Percentiles rank a stretch among this genome's conserved stretches.
Evolutionary conservation across 176 grass and related monocot genomes (phyloP).

Genomic region (Raddia guianensis): DNA sequence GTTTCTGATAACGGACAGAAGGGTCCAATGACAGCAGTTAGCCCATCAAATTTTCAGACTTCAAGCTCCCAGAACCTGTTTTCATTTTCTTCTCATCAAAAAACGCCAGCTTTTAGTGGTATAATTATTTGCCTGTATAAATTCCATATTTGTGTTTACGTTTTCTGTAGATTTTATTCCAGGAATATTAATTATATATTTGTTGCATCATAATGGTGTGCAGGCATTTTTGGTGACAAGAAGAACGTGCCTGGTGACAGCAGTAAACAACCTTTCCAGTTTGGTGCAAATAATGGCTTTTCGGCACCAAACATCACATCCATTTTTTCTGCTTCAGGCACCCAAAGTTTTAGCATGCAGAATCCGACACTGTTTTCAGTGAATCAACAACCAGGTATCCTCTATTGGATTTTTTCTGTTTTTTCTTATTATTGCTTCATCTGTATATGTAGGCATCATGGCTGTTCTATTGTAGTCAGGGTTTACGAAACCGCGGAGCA

Average conservation of each 20-base stretch:
- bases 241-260: slow-evolving; percentile 34
- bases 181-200: slow-evolving; percentile 28
- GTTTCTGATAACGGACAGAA: slow-evolving; percentile 39
- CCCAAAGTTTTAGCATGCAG: slow-evolving; percentile 56
- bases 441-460: background rate
- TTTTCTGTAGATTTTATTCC: slow-evolving; percentile 17
- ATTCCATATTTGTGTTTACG: slow-evolving; percentile 10
- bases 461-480: background rate
- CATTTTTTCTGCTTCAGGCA: slow-evolving; percentile 53
- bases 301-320: slow-evolving; percentile 39
- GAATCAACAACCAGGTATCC: slow-evolving; percentile 36
- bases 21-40: slow-evolving; percentile 35
- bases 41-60: slow-evolving; percentile 50
- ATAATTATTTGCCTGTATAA: slow-evolving; percentile 29
- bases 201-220: slow-evolving; percentile 35
- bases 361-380: slow-evolving; percentile 56
- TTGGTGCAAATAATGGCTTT: slow-evolving; percentile 63
- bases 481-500: too few species aligned
- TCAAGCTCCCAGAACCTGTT: slow-evolving; percentile 45
- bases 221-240: slow-evolving; percentile 62
- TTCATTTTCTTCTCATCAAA: slow-evolving; percentile 46
- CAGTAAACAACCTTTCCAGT: slow-evolving; percentile 53
- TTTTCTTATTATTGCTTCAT: slow-evolving; percentile 16
- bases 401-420: slow-evolving; percentile 55
- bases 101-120: slow-evolving; percentile 47